Base-by-base conservation (phyloP, 2,329 filamentous ascomycete species). In the Arthrobotrys sinensis region DNA sequence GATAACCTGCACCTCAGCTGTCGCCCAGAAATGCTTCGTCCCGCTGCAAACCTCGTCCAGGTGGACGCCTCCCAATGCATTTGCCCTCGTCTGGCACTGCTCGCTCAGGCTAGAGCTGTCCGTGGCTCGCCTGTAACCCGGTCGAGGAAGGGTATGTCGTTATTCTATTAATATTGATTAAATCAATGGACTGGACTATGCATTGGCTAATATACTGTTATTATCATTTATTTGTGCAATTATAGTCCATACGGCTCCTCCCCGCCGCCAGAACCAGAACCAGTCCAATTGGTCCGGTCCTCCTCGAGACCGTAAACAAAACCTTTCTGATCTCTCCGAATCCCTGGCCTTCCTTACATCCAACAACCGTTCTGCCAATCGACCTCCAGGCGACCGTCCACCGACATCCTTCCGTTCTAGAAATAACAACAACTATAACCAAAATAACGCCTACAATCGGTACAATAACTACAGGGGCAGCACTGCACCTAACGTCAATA, bases 71-170 rank as follows among this genome's bases (percentile, higher is more conserved):
- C 52, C 10, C 69, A 73, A 14, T 66, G 38, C 40, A 14, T 64
- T n/a, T 75, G 70, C 43, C 70, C 69, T 24, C 69, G 69, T 19
- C 32, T 73, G 28, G 70, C 62, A 52, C 32, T 67, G n/a, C 70
- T 75, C 50, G 52, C 70, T 28, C 62, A 46, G 24, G 46, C 69
- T 6, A 53, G 43, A 19, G 43, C 28, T 53, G 21, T 16, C 36
- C 12, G 36, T 38, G 38, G 28, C 21, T 24, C 48, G 50, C 28
- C 45, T 36, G 36, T 43, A 16, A 14, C 28, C 24, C 16, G 53
- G n/a, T 50, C 43, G 16, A 19, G 36, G 11, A 72, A 32, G 38
- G 57, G 57, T 64, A 72, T 4, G 28, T 40, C 11, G 32, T 34
- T 38, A 28, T 16, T 11, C 21, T 38, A 24, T 55, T 34, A 8